phyloP scores from a whole-genome alignment of 345 rosid genomes.

The Euclidium syriacum region DNA sequence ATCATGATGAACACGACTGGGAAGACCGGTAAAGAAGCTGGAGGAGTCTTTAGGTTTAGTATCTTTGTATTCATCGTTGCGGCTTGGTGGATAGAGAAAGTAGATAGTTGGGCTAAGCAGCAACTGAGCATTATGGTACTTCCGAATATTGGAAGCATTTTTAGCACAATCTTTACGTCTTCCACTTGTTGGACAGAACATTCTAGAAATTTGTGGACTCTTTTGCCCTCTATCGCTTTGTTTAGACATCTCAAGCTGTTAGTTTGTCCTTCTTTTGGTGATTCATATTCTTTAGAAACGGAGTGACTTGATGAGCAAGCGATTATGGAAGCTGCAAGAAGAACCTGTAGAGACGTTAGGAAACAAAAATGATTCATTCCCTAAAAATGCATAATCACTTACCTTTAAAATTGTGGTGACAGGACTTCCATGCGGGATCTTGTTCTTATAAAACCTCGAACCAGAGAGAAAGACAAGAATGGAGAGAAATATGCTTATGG shows the following conservation, averaged over 20 bases:
- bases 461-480: constrained; percentile 64
- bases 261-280: constrained; percentile 24
- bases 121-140: constrained; percentile 75
- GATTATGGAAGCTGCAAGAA: constrained; percentile 43
- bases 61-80: constrained; percentile 66
- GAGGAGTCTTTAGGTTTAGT: constrained; percentile 50
- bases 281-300: constrained; percentile 9
- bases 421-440: constrained; percentile 66
- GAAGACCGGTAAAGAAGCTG: constrained; percentile 76
- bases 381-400: too few relatives aligned
- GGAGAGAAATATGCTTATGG: constrained; percentile 56
- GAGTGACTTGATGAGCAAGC: constrained; percentile 26
- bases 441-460: constrained; percentile 53
- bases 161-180: constrained; percentile 60
- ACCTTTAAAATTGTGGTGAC: constrained; percentile 72
- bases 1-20: constrained; percentile 69
- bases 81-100: constrained; percentile 77
- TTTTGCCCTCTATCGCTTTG: constrained; percentile 32
- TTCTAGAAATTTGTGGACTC: constrained; percentile 31
- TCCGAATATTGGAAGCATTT: constrained; percentile 60
- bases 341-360: constrained; percentile 40
- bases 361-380: background rate
- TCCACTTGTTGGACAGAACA: constrained; percentile 61
- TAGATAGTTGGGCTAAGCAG: constrained; percentile 83
- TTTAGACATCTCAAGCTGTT: constrained; percentile 45